A percentile compares a stretch with the other conserved stretches of the same genome.
These are phyloP conservation scores for Discostella pseudostelligera DNA, from an alignment of 108 stramenopile species.

Conservation along the genomic window DNA sequence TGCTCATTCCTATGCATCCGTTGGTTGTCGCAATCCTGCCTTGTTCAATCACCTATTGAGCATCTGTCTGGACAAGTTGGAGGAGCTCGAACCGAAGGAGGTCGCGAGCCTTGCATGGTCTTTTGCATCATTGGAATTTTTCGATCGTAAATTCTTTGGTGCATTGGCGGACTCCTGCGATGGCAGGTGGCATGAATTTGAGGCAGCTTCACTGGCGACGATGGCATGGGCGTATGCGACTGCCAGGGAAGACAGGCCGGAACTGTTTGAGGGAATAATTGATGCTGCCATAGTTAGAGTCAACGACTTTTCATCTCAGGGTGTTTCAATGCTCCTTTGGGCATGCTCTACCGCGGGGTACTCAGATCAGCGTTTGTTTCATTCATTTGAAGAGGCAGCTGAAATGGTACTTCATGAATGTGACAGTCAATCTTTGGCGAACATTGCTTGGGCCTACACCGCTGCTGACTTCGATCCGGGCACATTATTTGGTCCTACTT, in stretches of 20 bases:
- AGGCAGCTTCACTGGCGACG: conserved; percentile 34
- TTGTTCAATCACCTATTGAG: conserved; percentile 17
- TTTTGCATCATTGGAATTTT: conserved; percentile 29
- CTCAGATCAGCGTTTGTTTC: conserved; percentile 24
- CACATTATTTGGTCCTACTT: conserved; percentile 25
- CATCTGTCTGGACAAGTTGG: conserved; percentile 7
- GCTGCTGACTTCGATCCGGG: conserved; percentile 32
- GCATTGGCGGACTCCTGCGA: conserved; percentile 28
- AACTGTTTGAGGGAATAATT: conserved; percentile 20
- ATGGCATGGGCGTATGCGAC: conserved; percentile 49
- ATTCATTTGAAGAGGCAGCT: conserved; percentile 23
- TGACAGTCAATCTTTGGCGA: conserved; percentile 41
- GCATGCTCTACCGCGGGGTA: conserved; percentile 28
- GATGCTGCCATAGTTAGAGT: conserved; percentile 15
- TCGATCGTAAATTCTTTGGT: conserved; percentile 19
- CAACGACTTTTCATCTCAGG: conserved; percentile 44
- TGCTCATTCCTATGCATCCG: conserved; percentile 28
- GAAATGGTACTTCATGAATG: conserved; percentile 22
- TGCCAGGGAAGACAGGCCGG: conserved; percentile 22
- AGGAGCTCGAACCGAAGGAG: conserved; percentile 15
- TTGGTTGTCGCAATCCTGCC: conserved; percentile 10
- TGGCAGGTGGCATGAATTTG: conserved; percentile 22
- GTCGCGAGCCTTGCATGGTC: conserved; percentile 49
- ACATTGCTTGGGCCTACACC: conserved; percentile 46
- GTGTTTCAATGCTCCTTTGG: conserved; percentile 48